A percentile compares a stretch with the other conserved stretches of the same genome.
These are phyloP conservation scores for Ulota crispa DNA, from an alignment of 225 moss, liverwort and hornwort genomes.

Conservation along the genomic window DNA sequence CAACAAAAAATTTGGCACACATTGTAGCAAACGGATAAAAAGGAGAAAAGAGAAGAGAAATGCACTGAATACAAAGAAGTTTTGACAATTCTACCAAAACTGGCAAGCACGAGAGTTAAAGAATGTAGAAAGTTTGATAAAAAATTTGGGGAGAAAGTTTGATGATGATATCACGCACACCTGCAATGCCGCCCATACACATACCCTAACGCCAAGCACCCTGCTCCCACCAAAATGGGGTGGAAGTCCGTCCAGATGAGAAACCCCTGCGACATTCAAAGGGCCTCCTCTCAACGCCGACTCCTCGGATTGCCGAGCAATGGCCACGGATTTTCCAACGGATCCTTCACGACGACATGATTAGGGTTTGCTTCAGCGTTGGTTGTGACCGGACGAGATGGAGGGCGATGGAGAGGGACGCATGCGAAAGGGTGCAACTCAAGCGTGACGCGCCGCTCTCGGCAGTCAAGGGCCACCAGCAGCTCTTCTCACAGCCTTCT, in stretches of 20 bases:
- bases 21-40: not conserved
- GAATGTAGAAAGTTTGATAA: not conserved
- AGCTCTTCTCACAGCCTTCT: not conserved
- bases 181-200: slow-evolving; percentile 55
- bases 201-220: slow-evolving; percentile 59
- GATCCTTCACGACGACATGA: not conserved
- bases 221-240: slow-evolving; percentile 61
- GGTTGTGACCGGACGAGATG: not conserved
- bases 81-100: not conserved
- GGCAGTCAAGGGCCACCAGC: slow-evolving; percentile 22
- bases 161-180: not conserved
- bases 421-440: slow-evolving; percentile 35
- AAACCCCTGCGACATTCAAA: slow-evolving; percentile 45
- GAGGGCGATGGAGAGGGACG: slow-evolving; percentile 23
- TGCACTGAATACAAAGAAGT: not conserved
- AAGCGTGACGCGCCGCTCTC: not conserved
- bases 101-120: not conserved
- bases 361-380: not conserved
- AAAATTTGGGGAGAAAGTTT: not conserved
- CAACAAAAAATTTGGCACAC: not conserved
- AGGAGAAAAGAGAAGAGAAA: not conserved
- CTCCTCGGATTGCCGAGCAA: not conserved
- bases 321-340: not conserved
- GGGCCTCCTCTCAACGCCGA: not conserved
- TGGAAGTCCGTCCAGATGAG: slow-evolving; percentile 46